These are phyloP conservation scores for Globisporangium carolinianum DNA, from an alignment of 352 stramenopile species.

Conservation along the genomic window DNA sequence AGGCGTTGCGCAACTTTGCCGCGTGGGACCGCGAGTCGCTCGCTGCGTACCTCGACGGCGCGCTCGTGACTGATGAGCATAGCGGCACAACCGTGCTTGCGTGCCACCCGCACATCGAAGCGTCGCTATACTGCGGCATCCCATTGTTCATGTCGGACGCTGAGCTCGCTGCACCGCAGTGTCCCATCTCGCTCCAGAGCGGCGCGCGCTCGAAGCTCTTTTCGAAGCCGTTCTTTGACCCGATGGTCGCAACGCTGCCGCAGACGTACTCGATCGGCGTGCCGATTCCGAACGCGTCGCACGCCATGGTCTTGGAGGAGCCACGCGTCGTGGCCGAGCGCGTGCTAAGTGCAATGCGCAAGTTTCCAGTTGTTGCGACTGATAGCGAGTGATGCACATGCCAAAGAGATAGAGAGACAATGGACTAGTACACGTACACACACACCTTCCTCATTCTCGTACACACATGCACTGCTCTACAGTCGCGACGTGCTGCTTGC, in stretches of 20 bases:
- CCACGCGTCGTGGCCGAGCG: not conserved
- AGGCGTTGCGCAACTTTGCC: constrained; percentile 26
- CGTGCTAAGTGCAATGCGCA: not conserved
- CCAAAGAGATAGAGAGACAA: not conserved
- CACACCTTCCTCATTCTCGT: not conserved
- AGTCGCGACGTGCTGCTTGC: constrained; percentile 2
- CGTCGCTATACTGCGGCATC: constrained; percentile 22
- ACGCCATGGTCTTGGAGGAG: constrained; percentile 37
- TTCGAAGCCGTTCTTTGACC: constrained; percentile 8
- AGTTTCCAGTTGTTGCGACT: constrained; percentile 5
- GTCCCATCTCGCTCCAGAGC: constrained; percentile 24
- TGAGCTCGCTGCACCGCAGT: constrained; percentile 24
- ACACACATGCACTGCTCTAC: not conserved
- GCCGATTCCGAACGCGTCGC: constrained; percentile 23
- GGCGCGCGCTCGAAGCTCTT: constrained; percentile 25
- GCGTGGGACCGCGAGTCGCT: constrained; percentile 31
- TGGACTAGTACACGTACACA: not conserved
- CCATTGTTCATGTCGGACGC: constrained; percentile 16
- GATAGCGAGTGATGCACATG: not conserved
- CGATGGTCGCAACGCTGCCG: constrained; percentile 12
- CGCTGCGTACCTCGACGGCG: constrained; percentile 21
- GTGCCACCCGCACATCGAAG: constrained; percentile 34
- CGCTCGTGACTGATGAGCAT: constrained; percentile 9
- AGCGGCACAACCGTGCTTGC: constrained; percentile 15
- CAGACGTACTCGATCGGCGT: constrained; percentile 17